These are phyloP conservation scores for Caryocar brasiliense DNA, from an alignment of 441 rosid species.

Conservation along the genomic window DNA sequence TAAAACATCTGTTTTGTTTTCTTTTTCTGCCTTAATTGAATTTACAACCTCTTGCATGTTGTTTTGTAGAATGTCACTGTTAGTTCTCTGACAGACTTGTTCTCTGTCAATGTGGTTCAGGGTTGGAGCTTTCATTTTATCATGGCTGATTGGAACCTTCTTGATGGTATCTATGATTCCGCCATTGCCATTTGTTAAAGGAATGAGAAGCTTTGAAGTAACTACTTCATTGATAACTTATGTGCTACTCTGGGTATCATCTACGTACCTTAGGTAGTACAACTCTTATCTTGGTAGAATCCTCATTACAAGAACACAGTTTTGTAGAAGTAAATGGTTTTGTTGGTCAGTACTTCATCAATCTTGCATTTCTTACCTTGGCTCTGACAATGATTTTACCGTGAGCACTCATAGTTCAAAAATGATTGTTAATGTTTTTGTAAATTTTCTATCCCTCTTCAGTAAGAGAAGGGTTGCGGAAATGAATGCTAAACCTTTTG, in stretches of 20 bases:
- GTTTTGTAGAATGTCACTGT: too few relatives aligned
- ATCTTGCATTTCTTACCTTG: background rate
- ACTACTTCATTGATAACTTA: slow-evolving; percentile 75
- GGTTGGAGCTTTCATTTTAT: slow-evolving; percentile 64
- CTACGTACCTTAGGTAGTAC: slow-evolving; percentile 63
- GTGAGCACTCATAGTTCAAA: slow-evolving; percentile 4
- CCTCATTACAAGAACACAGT: slow-evolving; percentile 13
- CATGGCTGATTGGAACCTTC: slow-evolving; percentile 90
- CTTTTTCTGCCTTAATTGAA: too few relatives aligned
- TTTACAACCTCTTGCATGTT: too few relatives aligned
- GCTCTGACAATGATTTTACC: slow-evolving; percentile 1
- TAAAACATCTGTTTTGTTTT: background rate
- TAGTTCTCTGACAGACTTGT: background rate
- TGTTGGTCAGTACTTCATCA: slow-evolving; percentile 12
- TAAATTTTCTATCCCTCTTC: background rate
- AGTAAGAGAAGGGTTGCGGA: slow-evolving; percentile 9
- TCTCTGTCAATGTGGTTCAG: slow-evolving; percentile 36
- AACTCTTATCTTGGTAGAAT: background rate
- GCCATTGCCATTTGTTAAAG: slow-evolving; percentile 54
- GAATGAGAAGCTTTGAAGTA: slow-evolving; percentile 77
- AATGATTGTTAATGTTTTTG: background rate
- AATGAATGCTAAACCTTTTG: background rate
- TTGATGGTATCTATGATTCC: slow-evolving; percentile 89
- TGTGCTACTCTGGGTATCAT: slow-evolving; percentile 76
- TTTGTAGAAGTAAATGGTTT: slow-evolving; percentile 17